phyloP scores from a whole-genome alignment of 345 rosid genomes.

The Populus ilicifolia region DNA sequence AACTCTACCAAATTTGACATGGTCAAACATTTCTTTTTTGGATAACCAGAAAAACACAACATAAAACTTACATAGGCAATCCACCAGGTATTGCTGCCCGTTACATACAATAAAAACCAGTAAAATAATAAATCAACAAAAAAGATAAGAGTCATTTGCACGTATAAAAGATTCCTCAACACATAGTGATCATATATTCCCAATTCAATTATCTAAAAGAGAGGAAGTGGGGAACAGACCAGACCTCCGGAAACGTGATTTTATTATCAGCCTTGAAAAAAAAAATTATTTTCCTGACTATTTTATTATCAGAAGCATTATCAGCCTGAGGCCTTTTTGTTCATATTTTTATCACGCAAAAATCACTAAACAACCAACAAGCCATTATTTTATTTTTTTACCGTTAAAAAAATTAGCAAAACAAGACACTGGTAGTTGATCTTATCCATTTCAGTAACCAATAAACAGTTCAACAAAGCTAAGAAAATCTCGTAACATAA shows the following conservation, averaged over 20 bases:
- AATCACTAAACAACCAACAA: neutral
- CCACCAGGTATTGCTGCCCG: neutral
- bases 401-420: neutral
- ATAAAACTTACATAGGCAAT: neutral
- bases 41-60: neutral
- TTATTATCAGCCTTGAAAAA: neutral
- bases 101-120: neutral
- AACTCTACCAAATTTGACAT: neutral
- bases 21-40: neutral
- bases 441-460: neutral
- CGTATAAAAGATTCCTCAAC: neutral
- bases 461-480: neutral
- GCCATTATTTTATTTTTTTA: too few relatives aligned
- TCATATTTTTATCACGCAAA: neutral
- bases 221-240: neutral
- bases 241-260: neutral
- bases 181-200: neutral
- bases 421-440: neutral
- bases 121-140: neutral
- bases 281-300: neutral
- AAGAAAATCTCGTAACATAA: constrained; percentile 1
- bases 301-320: neutral
- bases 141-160: neutral
- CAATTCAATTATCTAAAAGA: neutral
- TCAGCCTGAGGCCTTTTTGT: neutral